These are phyloP conservation scores for Alternaria sp. DNA, from an alignment of 2,329 filamentous ascomycete species.

Conservation along the genomic window DNA sequence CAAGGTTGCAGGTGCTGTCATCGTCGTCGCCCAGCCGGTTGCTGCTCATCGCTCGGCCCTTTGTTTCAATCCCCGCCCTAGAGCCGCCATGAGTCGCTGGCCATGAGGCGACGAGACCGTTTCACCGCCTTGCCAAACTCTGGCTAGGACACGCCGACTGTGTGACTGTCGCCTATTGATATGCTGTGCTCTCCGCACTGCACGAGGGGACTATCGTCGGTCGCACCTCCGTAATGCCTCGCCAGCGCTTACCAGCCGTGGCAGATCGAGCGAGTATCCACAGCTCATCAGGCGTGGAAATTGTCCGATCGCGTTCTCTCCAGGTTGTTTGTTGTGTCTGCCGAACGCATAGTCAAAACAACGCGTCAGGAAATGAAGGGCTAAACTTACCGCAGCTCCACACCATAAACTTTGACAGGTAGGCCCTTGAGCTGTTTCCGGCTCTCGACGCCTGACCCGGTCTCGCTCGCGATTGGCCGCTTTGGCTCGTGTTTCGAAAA, in stretches of 20 bases:
- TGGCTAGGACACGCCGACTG: constrained; percentile 26
- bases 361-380: constrained; percentile 48
- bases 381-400: constrained; percentile 30
- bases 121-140: constrained; percentile 32
- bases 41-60: constrained; percentile 5
- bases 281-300: constrained; percentile 1
- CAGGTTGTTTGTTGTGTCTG: constrained; percentile 33
- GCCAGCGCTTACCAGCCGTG: constrained; percentile 6
- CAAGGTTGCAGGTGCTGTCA: neutral
- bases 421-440: constrained; percentile 32
- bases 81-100: constrained; percentile 25
- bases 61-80: constrained; percentile 26
- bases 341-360: constrained; percentile 38
- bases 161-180: constrained; percentile 31
- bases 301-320: neutral
- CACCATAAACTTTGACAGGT: constrained; percentile 34
- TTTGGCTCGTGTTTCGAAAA: constrained; percentile 12
- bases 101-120: constrained; percentile 19
- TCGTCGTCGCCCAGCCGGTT: neutral
- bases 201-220: constrained; percentile 29
- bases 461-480: constrained; percentile 28
- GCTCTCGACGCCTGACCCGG: constrained; percentile 11
- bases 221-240: constrained; percentile 16
- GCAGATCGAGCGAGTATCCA: neutral
- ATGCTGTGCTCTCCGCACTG: constrained; percentile 30